These are phyloP conservation scores for Coemansia sp. DNA, from an alignment of 192 early-diverging fungal species.

Conservation along the genomic window DNA sequence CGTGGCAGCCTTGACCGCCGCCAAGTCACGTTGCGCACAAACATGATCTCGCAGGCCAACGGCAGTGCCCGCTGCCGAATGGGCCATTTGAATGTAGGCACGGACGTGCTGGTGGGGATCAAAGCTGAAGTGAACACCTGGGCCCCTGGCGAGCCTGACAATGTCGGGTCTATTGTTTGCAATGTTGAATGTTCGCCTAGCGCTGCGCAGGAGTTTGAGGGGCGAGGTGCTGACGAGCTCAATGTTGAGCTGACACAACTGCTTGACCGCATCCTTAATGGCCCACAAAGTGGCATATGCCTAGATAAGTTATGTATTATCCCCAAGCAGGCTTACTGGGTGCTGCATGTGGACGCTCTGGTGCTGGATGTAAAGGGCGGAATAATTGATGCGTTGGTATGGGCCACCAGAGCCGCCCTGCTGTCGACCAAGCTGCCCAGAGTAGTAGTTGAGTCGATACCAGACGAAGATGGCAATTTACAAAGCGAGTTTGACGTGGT, in stretches of 20 bases:
- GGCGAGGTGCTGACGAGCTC: conserved; percentile 74
- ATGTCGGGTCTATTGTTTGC: conserved; percentile 69
- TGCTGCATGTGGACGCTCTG: conserved; percentile 86
- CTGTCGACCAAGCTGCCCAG: conserved; percentile 82
- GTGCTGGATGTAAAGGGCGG: conserved; percentile 89
- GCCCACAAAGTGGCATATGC: conserved; percentile 80
- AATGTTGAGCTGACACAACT: conserved; percentile 84
- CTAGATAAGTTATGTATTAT: conserved; percentile 86
- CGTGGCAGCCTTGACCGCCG: conserved; percentile 76
- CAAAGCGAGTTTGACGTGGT: conserved; percentile 89
- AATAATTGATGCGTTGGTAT: conserved; percentile 78
- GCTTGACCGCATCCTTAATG: conserved; percentile 75
- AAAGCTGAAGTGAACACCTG: conserved; percentile 83
- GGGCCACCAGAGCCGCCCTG: conserved; percentile 87
- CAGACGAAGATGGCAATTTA: conserved; percentile 74
- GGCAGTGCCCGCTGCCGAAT: conserved; percentile 75
- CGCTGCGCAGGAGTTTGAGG: conserved; percentile 77
- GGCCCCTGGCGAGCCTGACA: conserved; percentile 59
- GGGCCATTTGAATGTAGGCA: conserved; percentile 66
- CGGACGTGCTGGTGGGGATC: conserved; percentile 91
- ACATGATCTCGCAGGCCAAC: conserved; percentile 84
- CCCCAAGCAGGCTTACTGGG: conserved; percentile 85
- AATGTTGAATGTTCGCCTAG: conserved; percentile 92
- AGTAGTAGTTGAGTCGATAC: conserved; percentile 74
- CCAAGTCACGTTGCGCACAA: conserved; percentile 76